Conservation (phyloP, 495 filamentous ascomycete species). For the Friedmanniomyces simplex region DNA sequence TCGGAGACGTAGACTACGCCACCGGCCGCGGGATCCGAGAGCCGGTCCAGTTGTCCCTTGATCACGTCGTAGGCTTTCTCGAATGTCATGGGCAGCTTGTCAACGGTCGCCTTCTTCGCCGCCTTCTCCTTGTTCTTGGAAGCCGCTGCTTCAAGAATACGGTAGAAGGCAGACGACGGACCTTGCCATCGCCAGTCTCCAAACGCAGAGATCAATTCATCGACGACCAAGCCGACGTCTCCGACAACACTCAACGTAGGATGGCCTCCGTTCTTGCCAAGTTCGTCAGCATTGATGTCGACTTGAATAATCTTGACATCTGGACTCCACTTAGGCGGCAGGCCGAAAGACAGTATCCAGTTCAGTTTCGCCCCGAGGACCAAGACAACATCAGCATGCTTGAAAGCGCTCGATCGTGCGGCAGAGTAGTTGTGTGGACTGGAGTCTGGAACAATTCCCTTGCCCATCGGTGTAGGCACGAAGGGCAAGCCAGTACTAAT, state of each 20-base stretch:
- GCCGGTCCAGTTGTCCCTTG: constrained; percentile 36
- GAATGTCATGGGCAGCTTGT: constrained; percentile 42
- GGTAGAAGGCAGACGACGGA: constrained; percentile 29
- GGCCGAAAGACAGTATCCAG: constrained; percentile 56
- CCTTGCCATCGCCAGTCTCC: constrained; percentile 36
- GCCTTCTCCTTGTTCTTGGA: constrained; percentile 42
- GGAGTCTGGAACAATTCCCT: constrained; percentile 49
- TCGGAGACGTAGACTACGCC: constrained; percentile 53
- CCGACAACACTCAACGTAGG: constrained; percentile 42
- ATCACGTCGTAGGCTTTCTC: constrained; percentile 47
- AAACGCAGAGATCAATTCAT: constrained; percentile 38
- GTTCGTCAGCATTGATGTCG: constrained; percentile 48
- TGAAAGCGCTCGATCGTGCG: constrained; percentile 48
- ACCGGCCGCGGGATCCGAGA: constrained; percentile 37
- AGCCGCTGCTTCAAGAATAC: constrained; percentile 32
- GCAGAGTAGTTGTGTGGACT: constrained; percentile 46
- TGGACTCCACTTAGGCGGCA: constrained; percentile 47
- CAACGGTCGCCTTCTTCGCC: constrained; percentile 27
- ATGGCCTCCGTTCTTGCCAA: constrained; percentile 42
- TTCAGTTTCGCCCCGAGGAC: constrained; percentile 52
- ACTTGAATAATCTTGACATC: constrained; percentile 48
- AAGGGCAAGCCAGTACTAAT: constrained; percentile 45
- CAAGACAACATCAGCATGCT: constrained; percentile 49
- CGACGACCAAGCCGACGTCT: constrained; percentile 43
- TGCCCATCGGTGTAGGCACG: constrained; percentile 55